phyloP scores from a whole-genome alignment of 805 yeast genomes.

The Millerozyma acaciae region DNA sequence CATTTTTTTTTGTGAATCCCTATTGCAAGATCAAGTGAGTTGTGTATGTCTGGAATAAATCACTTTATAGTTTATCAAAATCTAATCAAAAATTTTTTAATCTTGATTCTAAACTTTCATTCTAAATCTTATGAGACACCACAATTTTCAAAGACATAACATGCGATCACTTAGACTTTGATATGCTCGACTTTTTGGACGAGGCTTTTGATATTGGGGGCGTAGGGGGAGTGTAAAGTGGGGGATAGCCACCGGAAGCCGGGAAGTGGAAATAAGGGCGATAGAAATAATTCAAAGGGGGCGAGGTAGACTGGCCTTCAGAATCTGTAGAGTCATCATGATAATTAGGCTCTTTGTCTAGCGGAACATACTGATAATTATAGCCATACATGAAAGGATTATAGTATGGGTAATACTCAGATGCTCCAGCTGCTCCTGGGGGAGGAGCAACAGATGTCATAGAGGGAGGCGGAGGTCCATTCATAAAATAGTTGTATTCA shows the following conservation, averaged over 20 bases:
- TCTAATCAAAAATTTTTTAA: too few relatives aligned
- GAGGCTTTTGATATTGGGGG: not conserved
- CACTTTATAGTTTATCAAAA: too few relatives aligned
- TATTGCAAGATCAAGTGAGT: too few relatives aligned
- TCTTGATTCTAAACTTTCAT: too few relatives aligned
- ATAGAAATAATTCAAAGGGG: conserved; percentile 5
- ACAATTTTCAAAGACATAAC: too few relatives aligned
- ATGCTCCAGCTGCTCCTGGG: conserved; percentile 2
- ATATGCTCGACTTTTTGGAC: conserved; percentile 1
- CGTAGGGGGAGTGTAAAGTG: conserved; percentile 2
- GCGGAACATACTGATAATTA: conserved; percentile 3
- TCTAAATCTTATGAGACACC: too few relatives aligned
- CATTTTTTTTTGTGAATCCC: too few relatives aligned
- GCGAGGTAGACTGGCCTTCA: not conserved
- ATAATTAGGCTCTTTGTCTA: conserved; percentile 2
- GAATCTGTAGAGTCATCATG: not conserved
- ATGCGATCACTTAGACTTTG: conserved; percentile 2
- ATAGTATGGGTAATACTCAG: conserved; percentile 7
- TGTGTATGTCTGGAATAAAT: too few relatives aligned
- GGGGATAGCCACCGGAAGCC: conserved; percentile 2
- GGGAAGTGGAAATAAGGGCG: conserved; percentile 5
- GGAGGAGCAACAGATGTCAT: conserved; percentile 5
- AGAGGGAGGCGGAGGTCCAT: conserved; percentile 5
- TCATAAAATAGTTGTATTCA: conserved; percentile 2
- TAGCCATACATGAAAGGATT: conserved; percentile 9